Conservation (phyloP, 208 protist genomes). For the Entamoeba nuttalli region DNA sequence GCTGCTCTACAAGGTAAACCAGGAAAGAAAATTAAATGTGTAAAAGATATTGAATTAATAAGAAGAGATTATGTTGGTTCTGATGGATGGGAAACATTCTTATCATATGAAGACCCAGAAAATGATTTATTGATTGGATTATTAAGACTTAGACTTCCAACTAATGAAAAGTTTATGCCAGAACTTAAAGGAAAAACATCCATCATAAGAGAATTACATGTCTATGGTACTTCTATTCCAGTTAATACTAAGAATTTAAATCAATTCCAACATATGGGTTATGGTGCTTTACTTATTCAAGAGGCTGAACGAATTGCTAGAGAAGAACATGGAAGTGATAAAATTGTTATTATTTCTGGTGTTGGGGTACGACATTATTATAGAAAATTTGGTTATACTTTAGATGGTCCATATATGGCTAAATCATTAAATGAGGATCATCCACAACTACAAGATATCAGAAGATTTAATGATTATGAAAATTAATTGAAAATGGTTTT, state of each 20-base stretch:
- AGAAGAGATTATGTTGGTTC: conserved; percentile 23
- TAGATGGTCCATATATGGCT: conserved; percentile 29
- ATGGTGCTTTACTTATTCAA: conserved; percentile 21
- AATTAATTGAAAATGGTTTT: neutral
- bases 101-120: conserved; percentile 21
- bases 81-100: conserved; percentile 29
- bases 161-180: neutral
- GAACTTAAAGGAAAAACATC: neutral
- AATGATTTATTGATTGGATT: conserved; percentile 18
- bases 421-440: neutral
- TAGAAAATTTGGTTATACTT: conserved; percentile 21
- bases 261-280: conserved; percentile 20
- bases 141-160: conserved; percentile 6
- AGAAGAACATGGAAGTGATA: conserved; percentile 19
- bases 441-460: neutral
- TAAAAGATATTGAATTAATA: conserved; percentile 12
- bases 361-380: conserved; percentile 33
- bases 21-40: neutral
- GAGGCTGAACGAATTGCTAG: conserved; percentile 30
- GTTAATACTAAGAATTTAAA: neutral
- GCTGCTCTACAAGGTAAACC: neutral
- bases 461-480: neutral
- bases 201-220: conserved; percentile 35
- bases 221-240: conserved; percentile 21
- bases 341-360: conserved; percentile 30